phyloP scores from a whole-genome alignment of 768 basidiomycete genomes.

The Tylopilus sp. region DNA sequence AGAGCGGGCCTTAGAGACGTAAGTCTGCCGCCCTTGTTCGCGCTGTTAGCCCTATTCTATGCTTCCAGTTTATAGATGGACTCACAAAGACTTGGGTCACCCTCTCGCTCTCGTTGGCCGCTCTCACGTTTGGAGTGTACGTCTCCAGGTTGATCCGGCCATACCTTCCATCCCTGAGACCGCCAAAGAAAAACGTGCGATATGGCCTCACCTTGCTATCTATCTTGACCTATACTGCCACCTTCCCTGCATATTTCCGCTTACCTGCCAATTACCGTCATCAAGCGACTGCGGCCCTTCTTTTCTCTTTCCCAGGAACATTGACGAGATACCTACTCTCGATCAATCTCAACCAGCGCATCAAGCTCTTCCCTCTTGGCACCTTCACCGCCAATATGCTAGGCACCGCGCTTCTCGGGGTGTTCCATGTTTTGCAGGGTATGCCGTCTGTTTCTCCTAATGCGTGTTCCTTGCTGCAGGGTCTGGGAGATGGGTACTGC shows the following conservation, averaged over 20 bases:
- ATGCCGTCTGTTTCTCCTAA: conserved; percentile 38
- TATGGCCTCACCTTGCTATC: conserved; percentile 52
- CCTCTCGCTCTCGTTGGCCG: conserved; percentile 68
- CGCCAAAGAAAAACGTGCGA: conserved; percentile 45
- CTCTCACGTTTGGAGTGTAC: conserved; percentile 70
- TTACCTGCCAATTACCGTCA: conserved; percentile 67
- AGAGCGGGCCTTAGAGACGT: conserved; percentile 73
- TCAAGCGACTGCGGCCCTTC: conserved; percentile 78
- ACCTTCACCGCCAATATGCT: conserved; percentile 73
- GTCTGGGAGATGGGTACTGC: conserved; percentile 88
- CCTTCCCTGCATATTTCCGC: conserved; percentile 75
- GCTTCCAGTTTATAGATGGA: conserved; percentile 78
- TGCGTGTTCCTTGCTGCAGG: conserved; percentile 74
- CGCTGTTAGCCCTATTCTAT: conserved; percentile 3
- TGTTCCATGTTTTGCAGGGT: conserved; percentile 69
- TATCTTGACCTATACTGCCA: conserved; percentile 67
- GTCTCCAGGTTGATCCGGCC: conserved; percentile 45
- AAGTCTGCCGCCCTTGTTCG: conserved; percentile 26
- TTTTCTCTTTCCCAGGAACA: conserved; percentile 88
- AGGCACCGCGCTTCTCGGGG: conserved; percentile 81
- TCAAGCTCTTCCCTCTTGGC: conserved; percentile 67
- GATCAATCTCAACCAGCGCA: conserved; percentile 60
- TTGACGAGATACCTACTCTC: conserved; percentile 81
- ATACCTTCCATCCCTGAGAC: conserved; percentile 38
- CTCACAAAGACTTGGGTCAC: conserved; percentile 79